Conservation (phyloP, 78 protist species). For the Ministeria vibrans region DNA sequence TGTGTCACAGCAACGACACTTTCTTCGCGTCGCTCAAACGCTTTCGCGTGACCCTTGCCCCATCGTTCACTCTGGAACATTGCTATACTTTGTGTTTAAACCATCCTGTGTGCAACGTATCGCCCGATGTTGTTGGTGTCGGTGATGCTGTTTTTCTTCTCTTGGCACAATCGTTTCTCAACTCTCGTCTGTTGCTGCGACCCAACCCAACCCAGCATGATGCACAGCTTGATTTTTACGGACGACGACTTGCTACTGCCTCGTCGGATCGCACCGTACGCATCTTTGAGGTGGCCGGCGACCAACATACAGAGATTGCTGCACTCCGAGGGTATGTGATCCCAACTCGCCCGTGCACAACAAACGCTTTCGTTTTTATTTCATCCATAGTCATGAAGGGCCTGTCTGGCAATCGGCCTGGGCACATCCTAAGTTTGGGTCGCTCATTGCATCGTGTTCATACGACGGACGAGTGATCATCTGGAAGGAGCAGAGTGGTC, state of each 20-base stretch:
- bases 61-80: no score
- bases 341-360: background rate
- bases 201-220: constrained; percentile 69
- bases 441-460: constrained; percentile 89
- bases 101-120: background rate
- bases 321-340: constrained; percentile 3
- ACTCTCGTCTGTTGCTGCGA: background rate
- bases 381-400: constrained; percentile 77
- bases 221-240: constrained; percentile 92
- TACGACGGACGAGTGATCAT: constrained; percentile 88
- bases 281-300: constrained; percentile 60
- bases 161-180: background rate
- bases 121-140: background rate
- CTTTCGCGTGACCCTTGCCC: no score
- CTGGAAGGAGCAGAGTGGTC: constrained; percentile 74
- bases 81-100: no score
- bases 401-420: constrained; percentile 98
- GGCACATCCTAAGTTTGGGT: constrained; percentile 97
- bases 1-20: no score
- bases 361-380: background rate
- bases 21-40: no score
- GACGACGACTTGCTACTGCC: constrained; percentile 88
- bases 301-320: background rate
- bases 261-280: constrained; percentile 87
- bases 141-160: background rate